Base-by-base conservation (phyloP, 805 yeast species). In the Lachancea fermentati region DNA sequence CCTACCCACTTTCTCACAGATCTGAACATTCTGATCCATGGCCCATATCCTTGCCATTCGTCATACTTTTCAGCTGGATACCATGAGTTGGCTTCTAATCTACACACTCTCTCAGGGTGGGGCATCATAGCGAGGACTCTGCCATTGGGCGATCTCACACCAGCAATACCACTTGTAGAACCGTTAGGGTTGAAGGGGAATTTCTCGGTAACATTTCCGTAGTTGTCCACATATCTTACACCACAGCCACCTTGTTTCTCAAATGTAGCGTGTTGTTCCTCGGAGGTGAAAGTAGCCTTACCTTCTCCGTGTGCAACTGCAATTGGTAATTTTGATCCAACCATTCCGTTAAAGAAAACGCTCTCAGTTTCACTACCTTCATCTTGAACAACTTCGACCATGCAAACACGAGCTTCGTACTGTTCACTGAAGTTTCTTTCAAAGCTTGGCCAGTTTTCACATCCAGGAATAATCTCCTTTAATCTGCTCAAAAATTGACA, bases 221-320 rank as follows among this genome's bases (percentile, higher is more conserved):
- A 85, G 71, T 93, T 91, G 65, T 93, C 97, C 42, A 89, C 86
- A 58, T 78, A 93, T 61, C 86, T 78, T 39, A 88, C 75, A 35
- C 82, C 83, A 32, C 77, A 73, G 47, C 83, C 71, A 13, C 76
- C 77, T 39, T 67, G 62, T 15, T 66, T 53, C 44, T 70, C 67
- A 58, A 88, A 81, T 7, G 60, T 56, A 25, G 67, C 64, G 46
- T 75, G 62, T 43, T 72, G 67, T 18, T 64, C 69, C 7, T 64
- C 69, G 22, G 63, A 46, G 32, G 67, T 66, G 62, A 91, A 93
- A 32, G 72, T 65, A 11, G 97, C 97, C 54, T 86, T 77, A 55
- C 98, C 98, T 69, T 93, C 98, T 53, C 98, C 98, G 60, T 93
- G 98, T 3, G 98, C 98, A 51, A 93, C 97, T 15, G 94, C 96